phyloP scores from a whole-genome alignment of 331 rosid species.

The Erythrophleum ivorense region DNA sequence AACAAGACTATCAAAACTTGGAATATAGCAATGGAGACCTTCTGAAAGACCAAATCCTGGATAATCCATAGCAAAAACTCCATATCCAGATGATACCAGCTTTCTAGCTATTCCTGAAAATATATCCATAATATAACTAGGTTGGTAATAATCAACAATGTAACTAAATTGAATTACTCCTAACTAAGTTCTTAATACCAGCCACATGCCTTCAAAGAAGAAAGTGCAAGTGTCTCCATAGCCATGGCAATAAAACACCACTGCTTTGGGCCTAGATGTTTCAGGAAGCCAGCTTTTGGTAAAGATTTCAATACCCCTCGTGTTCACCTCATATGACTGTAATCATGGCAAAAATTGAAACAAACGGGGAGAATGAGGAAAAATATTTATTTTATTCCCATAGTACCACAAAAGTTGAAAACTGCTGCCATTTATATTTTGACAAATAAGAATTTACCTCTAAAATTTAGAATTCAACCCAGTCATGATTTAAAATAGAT shows the following conservation, averaged over 20 bases:
- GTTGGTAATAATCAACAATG: slow-evolving; percentile 26
- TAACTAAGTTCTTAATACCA: slow-evolving; percentile 39
- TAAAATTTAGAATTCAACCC: not conserved
- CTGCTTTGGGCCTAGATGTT: slow-evolving; percentile 56
- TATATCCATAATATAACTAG: slow-evolving; percentile 24
- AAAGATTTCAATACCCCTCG: slow-evolving; percentile 73
- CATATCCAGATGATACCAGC: slow-evolving; percentile 75
- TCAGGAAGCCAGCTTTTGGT: slow-evolving; percentile 84
- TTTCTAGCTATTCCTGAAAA: slow-evolving; percentile 83
- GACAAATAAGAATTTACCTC: not conserved
- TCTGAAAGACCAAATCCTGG: slow-evolving; percentile 97
- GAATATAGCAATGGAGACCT: slow-evolving; percentile 84
- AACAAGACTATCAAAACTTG: slow-evolving; percentile 73
- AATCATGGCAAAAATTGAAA: not conserved
- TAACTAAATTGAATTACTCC: slow-evolving; percentile 3
- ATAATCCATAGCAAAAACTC: slow-evolving; percentile 95
- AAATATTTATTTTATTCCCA: not conserved
- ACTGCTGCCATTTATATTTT: not conserved
- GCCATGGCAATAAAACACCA: slow-evolving; percentile 83
- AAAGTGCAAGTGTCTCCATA: slow-evolving; percentile 94
- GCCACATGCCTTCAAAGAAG: slow-evolving; percentile 91
- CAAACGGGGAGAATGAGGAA: not conserved
- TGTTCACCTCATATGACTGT: slow-evolving; percentile 79
- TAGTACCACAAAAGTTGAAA: too few species aligned
- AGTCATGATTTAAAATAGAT: not conserved